Conservation (phyloP, 306 rosid genomes). For the Mucuna pruriens region DNA sequence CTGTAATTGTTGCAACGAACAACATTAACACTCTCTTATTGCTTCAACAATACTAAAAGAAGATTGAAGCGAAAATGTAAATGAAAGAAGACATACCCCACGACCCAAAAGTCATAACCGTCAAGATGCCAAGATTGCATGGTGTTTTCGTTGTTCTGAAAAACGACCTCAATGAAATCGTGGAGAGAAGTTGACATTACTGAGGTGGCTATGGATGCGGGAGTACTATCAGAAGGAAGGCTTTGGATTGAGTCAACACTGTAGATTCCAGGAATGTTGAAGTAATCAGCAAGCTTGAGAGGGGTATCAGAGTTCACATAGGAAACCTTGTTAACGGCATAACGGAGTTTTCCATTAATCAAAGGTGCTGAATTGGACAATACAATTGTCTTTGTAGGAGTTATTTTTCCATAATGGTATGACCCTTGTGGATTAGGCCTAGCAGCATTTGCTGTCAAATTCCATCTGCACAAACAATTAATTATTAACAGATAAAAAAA, state of each 20-base stretch:
- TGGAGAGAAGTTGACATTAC: constrained; percentile 69
- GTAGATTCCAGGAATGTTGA: constrained; percentile 88
- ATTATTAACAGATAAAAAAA: background rate
- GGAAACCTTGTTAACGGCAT: constrained; percentile 79
- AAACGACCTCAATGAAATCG: constrained; percentile 83
- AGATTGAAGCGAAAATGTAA: constrained; percentile 26
- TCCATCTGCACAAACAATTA: constrained; percentile 69
- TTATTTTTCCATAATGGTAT: constrained; percentile 84
- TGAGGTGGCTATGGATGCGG: constrained; percentile 63
- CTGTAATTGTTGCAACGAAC: constrained; percentile 52
- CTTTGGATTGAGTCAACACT: constrained; percentile 61
- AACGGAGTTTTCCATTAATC: constrained; percentile 78
- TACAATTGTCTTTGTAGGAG: constrained; percentile 72
- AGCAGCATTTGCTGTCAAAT: constrained; percentile 96
- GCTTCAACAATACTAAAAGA: background rate
- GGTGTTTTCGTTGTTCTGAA: constrained; percentile 77
- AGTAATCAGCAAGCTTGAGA: constrained; percentile 93
- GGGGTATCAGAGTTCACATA: constrained; percentile 85
- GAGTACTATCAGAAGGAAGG: constrained; percentile 62
- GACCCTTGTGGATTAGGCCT: constrained; percentile 99
- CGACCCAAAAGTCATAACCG: constrained; percentile 95
- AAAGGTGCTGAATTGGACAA: constrained; percentile 77
- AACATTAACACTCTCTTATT: constrained; percentile 21
- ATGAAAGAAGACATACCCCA: constrained; percentile 64
- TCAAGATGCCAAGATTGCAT: constrained; percentile 95